Conservation (phyloP, 108 stramenopile genomes). For the Nannochloropsis salina region DNA sequence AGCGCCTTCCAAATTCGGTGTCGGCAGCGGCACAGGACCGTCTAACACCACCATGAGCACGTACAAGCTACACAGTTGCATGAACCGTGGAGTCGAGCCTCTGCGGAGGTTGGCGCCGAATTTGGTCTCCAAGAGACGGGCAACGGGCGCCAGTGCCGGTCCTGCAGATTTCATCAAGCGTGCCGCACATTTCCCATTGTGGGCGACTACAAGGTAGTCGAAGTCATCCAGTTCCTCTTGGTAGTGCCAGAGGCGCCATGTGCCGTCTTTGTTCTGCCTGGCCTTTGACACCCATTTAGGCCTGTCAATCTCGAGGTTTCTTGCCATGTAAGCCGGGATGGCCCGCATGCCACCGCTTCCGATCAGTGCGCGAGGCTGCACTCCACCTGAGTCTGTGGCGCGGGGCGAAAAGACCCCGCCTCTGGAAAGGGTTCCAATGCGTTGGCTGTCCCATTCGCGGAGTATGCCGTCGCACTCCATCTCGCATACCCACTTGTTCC, state of each 20-base stretch:
- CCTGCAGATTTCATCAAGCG: neutral
- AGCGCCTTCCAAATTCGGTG: neutral
- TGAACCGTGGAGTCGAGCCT: neutral
- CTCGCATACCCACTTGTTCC: neutral
- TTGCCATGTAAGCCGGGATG: neutral
- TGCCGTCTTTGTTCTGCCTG: neutral
- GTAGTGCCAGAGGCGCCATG: constrained; percentile 3
- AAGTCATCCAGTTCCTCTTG: constrained; percentile 5
- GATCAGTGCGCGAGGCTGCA: neutral
- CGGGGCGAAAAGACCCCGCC: neutral
- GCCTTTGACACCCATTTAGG: constrained; percentile 15
- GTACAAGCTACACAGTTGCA: neutral
- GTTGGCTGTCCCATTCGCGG: neutral
- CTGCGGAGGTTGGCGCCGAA: neutral
- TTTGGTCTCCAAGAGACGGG: neutral
- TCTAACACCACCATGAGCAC: constrained; percentile 19
- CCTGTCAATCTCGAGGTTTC: neutral
- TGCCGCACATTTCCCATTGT: constrained; percentile 21
- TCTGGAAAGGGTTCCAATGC: neutral
- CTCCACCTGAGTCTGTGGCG: neutral
- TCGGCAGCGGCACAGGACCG: neutral
- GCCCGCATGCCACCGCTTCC: neutral
- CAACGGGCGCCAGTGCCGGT: neutral
- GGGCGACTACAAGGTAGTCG: constrained; percentile 1
- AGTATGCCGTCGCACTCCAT: neutral